Conservation (phyloP, 2,329 filamentous ascomycete species). For the Aureobasidium sp. region DNA sequence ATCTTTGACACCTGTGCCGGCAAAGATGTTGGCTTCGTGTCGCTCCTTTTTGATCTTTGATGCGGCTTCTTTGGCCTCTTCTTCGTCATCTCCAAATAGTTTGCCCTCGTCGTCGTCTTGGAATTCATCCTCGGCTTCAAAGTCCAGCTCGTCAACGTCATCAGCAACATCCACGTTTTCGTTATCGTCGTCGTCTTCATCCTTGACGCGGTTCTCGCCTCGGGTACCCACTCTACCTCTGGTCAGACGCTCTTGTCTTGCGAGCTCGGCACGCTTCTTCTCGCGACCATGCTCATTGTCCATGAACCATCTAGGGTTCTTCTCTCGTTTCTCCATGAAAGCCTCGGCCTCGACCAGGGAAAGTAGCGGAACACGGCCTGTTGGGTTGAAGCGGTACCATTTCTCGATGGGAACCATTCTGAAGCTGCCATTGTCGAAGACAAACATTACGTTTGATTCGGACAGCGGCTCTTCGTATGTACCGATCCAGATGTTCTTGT, state of each 20-base stretch:
- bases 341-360: conserved; percentile 80
- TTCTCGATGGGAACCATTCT: conserved; percentile 89
- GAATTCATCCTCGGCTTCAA: conserved; percentile 61
- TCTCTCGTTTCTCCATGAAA: conserved; percentile 68
- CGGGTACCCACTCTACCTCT: conserved; percentile 40
- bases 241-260: conserved; percentile 41
- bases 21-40: conserved; percentile 79
- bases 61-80: conserved; percentile 55
- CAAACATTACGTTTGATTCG: conserved; percentile 67
- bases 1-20: conserved; percentile 39
- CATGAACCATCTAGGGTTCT: conserved; percentile 74
- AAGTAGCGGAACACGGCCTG: conserved; percentile 54
- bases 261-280: conserved; percentile 16
- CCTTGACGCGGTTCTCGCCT: conserved; percentile 21
- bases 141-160: conserved; percentile 58
- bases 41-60: conserved; percentile 65
- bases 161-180: conserved; percentile 38
- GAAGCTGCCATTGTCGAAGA: conserved; percentile 60
- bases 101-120: conserved; percentile 80
- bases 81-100: conserved; percentile 75
- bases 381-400: conserved; percentile 81
- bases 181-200: conserved; percentile 35
- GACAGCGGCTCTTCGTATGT: conserved; percentile 85
- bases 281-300: conserved; percentile 35
- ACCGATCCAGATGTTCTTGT: conserved; percentile 89